phyloP scores from a whole-genome alignment of 2,329 filamentous ascomycete species.

The Xylogone sp. region DNA sequence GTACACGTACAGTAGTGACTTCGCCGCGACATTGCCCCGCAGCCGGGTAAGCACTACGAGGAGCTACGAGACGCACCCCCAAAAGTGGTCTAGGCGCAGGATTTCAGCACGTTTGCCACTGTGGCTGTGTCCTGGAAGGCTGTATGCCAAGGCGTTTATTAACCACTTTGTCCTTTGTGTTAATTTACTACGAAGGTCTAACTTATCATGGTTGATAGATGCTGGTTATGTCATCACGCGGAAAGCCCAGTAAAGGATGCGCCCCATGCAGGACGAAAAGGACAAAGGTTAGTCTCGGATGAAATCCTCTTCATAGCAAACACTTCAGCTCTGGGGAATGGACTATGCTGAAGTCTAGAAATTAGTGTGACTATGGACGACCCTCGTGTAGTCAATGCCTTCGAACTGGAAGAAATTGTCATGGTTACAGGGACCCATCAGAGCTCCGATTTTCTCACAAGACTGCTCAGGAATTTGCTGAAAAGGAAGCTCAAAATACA shows the following conservation, averaged over 20 bases:
- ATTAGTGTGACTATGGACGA: slow-evolving; percentile 48
- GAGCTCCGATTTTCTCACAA: slow-evolving; percentile 57
- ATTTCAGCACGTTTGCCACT: too few relatives aligned
- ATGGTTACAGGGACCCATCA: slow-evolving; percentile 51
- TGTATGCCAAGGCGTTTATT: too few relatives aligned
- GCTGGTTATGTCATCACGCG: slow-evolving; percentile 11
- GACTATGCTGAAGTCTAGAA: slow-evolving; percentile 2
- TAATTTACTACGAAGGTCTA: neutral
- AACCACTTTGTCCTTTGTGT: neutral
- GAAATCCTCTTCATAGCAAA: neutral
- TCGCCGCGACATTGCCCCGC: too few relatives aligned
- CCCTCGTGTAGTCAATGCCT: slow-evolving; percentile 52
- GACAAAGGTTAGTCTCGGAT: slow-evolving; percentile 28
- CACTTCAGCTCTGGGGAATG: neutral
- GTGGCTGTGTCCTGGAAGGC: neutral
- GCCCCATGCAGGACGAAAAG: slow-evolving; percentile 38
- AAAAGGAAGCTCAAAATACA: neutral
- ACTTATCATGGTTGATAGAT: neutral
- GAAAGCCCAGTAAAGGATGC: slow-evolving; percentile 36
- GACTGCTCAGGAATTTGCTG: slow-evolving; percentile 26
- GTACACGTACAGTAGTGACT: too few relatives aligned
- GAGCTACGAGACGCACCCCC: neutral
- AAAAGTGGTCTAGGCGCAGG: neutral
- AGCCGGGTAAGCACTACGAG: too few relatives aligned
- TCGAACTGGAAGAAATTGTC: slow-evolving; percentile 47